Conservation (phyloP, 805 yeast genomes). For the Pichia sporocuriosa region DNA sequence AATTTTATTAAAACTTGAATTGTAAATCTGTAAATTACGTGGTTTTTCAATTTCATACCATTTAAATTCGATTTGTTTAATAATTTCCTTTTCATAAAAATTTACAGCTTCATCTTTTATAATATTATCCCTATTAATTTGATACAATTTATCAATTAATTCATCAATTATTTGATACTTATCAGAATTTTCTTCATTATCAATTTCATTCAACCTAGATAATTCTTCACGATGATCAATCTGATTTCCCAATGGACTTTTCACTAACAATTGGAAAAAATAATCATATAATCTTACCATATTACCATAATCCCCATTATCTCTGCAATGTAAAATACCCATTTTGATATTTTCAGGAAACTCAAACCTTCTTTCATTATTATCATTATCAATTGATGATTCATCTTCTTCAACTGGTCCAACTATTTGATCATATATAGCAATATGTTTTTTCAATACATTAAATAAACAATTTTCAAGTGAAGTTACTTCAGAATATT, state of each 20-base stretch:
- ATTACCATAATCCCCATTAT: constrained; percentile 2
- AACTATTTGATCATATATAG: constrained; percentile 19
- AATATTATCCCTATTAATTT: neutral
- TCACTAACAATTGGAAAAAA: constrained; percentile 4
- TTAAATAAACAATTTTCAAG: no score
- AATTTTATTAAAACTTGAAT: neutral
- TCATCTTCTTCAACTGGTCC: constrained; percentile 1
- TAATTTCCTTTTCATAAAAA: neutral
- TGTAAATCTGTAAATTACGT: constrained; percentile 5
- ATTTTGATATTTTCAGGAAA: constrained; percentile 2
- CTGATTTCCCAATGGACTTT: neutral
- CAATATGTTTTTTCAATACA: constrained; percentile 12
- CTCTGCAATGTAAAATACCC: constrained; percentile 3
- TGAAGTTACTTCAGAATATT: no score
- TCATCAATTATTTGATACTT: neutral
- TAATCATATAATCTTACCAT: constrained; percentile 5
- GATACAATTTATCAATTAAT: neutral
- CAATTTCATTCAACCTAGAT: neutral
- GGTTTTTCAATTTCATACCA: constrained; percentile 10
- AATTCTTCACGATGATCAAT: constrained; percentile 1
- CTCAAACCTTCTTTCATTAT: neutral
- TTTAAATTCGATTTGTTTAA: constrained; percentile 1
- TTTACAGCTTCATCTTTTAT: neutral
- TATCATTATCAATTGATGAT: no score
- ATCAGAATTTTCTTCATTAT: neutral